A percentile compares a stretch with the other conserved stretches of the same genome.
Evolutionary conservation across 371 early-diverging fungal genomes (phyloP).

Genomic region (Mucor irregularis): DNA sequence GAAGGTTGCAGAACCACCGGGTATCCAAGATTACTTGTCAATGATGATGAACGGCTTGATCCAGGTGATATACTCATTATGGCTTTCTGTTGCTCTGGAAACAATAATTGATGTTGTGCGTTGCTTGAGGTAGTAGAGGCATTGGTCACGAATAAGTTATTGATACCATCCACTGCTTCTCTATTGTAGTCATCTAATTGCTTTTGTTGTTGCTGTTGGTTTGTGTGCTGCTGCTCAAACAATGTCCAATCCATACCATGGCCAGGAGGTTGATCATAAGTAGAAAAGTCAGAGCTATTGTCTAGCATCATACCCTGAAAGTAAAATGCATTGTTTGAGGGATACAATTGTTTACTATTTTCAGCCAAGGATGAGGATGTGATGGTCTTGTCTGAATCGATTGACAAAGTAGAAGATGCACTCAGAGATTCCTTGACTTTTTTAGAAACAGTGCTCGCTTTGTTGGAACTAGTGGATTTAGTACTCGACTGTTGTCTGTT

Average conservation of each 20-base stretch:
- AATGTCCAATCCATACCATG: conserved; percentile 21
- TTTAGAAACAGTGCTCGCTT: no score
- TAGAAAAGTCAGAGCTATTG: not conserved
- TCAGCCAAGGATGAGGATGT: not conserved
- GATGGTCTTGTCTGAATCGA: not conserved
- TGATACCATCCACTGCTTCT: no score
- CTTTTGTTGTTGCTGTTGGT: not conserved
- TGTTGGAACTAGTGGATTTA: no score
- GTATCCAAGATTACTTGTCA: conserved; percentile 1
- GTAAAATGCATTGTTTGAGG: conserved; percentile 12
- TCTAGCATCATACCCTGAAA: conserved; percentile 21
- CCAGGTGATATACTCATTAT: conserved; percentile 3
- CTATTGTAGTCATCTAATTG: not conserved
- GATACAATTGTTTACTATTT: not conserved
- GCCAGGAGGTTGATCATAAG: conserved; percentile 3
- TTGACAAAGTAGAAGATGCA: no score
- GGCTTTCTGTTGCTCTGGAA: not conserved
- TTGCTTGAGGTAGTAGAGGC: not conserved
- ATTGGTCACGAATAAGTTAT: not conserved
- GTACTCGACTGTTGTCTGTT: conserved; percentile 1
- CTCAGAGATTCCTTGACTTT: no score
- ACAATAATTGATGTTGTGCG: not conserved
- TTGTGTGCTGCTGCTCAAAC: conserved; percentile 8
- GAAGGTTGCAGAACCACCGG: conserved; percentile 14
- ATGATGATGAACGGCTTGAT: conserved; percentile 8